A percentile compares a stretch with the other conserved stretches of the same genome.
Conservation (phyloP, 1,284 basidiomycete genomes). For the Phlebopus sp. region DNA sequence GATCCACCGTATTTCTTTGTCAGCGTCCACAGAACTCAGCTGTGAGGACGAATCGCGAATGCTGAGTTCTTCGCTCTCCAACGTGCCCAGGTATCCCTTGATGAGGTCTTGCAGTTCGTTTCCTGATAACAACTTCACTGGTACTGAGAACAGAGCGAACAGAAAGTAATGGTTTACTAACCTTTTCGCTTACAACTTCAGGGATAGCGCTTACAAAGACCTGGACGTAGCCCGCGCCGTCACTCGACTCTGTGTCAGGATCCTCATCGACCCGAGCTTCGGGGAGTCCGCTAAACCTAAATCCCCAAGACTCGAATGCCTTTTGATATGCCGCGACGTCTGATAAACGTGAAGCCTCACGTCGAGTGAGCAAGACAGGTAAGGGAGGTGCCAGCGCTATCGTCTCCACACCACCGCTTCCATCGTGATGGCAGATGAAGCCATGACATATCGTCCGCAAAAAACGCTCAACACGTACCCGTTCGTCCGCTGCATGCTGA, state of each 20-base stretch:
- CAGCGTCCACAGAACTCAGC: conserved; percentile 14
- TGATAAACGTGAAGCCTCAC: conserved; percentile 54
- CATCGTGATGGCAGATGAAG: conserved; percentile 46
- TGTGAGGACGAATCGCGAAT: conserved; percentile 18
- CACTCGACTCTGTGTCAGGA: conserved; percentile 21
- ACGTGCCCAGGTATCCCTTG: conserved; percentile 57
- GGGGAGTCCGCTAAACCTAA: conserved; percentile 49
- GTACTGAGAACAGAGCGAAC: conserved; percentile 6
- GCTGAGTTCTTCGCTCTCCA: conserved; percentile 32
- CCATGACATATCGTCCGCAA: conserved; percentile 67
- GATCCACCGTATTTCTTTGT: conserved; percentile 55
- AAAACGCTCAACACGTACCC: conserved; percentile 84
- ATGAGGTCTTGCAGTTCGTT: conserved; percentile 67
- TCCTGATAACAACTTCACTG: conserved; percentile 53
- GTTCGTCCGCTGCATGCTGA: conserved; percentile 95
- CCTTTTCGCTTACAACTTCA: conserved; percentile 68
- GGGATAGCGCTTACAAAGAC: conserved; percentile 58
- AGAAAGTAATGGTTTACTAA: conserved; percentile 25
- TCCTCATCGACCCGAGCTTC: conserved; percentile 17
- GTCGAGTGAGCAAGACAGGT: conserved; percentile 60
- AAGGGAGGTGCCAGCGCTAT: conserved; percentile 48
- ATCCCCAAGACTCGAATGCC: conserved; percentile 71
- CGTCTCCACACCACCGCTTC: conserved; percentile 35
- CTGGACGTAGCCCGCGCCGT: conserved; percentile 49
- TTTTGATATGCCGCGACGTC: conserved; percentile 39